Base-by-base conservation (phyloP, 805 yeast species). In the Pichia manshurica region DNA sequence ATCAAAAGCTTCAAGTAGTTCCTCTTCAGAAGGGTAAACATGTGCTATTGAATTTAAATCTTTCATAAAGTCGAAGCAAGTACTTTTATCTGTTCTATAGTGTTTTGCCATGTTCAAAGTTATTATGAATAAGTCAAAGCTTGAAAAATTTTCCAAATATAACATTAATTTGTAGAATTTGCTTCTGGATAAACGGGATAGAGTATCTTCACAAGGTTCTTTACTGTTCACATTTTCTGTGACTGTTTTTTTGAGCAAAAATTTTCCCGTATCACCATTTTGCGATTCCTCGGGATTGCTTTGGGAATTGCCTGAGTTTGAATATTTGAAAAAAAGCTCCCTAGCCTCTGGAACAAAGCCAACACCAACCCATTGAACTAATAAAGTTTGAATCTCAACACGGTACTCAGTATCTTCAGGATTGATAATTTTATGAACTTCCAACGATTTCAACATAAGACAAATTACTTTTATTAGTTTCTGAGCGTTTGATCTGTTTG, bases 321-420 rank as follows among this genome's bases (percentile, higher is more conserved):
- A 32, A 44, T 42, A 55, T 28, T 57, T 54, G 48, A 61, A 59
- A 40, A 77, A 82, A 5, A 84, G 56, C 38, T 72, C 75, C 51
- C 81, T 70, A 0, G 89, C 88, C 45, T 79, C 86, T 0, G 84
- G 81, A 0, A 80, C 53, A 47, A 55, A 48, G 5, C 64, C 65
- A 3, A 68, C 67, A 5, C 84, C 82, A 32, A 83, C 75, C 87
- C 87, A 82, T 47, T 75, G 77, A 52, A 84, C 71, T 42, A 84
- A 63, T 32, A 84, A 65, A 8, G 78, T 72, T 54, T 81, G 84
- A 20, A 84, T 59, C 53, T 81, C 87, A 46, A 78, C 71, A 8
- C 72, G 66, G 57, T 78, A 81, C 52, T 81, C 85, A 13, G 74
- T 69, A 39, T 71, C 70, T 31, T 67, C 66, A 19, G 78, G 59